phyloP scores from a whole-genome alignment of 169 alveolate genomes.

The Cyclospora cayetanensis region DNA sequence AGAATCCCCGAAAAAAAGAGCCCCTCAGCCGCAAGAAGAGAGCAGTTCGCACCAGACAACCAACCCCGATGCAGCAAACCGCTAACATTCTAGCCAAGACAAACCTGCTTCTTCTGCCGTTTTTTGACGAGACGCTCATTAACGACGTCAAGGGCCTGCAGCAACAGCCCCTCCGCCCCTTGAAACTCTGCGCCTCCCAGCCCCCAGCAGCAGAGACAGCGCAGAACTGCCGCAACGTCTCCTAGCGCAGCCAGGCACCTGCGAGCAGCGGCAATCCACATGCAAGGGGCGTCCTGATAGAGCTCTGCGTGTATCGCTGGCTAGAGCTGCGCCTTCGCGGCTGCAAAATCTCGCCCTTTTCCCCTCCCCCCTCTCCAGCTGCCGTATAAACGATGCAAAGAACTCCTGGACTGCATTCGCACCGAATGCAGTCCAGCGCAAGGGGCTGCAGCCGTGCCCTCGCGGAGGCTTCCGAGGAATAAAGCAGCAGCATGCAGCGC shows the following conservation, averaged over 20 bases:
- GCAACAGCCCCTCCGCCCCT: slow-evolving; percentile 35
- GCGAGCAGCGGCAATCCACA: neutral
- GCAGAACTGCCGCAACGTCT: slow-evolving; percentile 42
- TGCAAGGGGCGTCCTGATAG: neutral
- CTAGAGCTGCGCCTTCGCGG: no score
- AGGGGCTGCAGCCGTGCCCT: slow-evolving; percentile 8
- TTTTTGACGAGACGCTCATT: slow-evolving; percentile 13
- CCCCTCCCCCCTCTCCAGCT: no score
- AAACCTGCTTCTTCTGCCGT: slow-evolving; percentile 9
- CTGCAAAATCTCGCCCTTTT: no score
- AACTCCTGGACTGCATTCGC: no score
- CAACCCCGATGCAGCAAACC: neutral
- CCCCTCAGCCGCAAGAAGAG: neutral
- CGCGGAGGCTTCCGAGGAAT: neutral
- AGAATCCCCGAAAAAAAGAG: neutral
- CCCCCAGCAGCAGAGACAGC: slow-evolving; percentile 42
- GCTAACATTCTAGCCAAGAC: no score
- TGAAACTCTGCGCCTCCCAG: slow-evolving; percentile 1
- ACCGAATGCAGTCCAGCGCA: slow-evolving; percentile 18
- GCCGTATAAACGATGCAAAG: no score
- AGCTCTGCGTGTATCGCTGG: no score
- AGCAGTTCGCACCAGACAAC: neutral
- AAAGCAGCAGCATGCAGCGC: slow-evolving; percentile 34
- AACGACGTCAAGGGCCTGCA: slow-evolving; percentile 16
- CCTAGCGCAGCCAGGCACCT: slow-evolving; percentile 33